Percentiles rank a stretch among this genome's conserved stretches.
phyloP scores from a whole-genome alignment of 495 filamentous ascomycete species.

The Penicillium taxi region DNA sequence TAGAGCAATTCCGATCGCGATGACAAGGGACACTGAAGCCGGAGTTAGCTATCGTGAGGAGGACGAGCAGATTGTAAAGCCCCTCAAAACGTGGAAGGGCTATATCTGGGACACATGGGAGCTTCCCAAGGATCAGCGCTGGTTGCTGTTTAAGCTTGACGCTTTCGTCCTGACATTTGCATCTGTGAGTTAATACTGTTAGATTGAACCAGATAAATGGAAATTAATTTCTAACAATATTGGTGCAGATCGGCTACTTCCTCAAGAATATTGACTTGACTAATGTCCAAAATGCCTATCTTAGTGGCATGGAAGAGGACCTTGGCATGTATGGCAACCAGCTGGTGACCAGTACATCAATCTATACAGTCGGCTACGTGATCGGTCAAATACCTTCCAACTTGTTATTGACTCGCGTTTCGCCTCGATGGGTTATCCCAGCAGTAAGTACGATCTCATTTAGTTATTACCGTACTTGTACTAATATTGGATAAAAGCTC shows the following conservation, averaged over 20 bases:
- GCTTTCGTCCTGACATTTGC: slow-evolving; percentile 43
- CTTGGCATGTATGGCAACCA: slow-evolving; percentile 14
- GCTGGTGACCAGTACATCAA: slow-evolving; percentile 26
- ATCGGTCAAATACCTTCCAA: slow-evolving; percentile 50
- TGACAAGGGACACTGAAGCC: slow-evolving; percentile 3
- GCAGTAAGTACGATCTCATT: slow-evolving; percentile 3
- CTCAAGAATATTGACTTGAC: slow-evolving; percentile 45
- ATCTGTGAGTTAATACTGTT: slow-evolving; percentile 11
- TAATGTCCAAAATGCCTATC: slow-evolving; percentile 45
- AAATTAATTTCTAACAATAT: no score
- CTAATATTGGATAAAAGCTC: slow-evolving; percentile 15
- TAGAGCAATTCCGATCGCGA: background rate
- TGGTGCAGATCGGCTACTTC: slow-evolving; percentile 40
- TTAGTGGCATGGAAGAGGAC: slow-evolving; percentile 37
- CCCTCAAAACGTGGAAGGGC: slow-evolving; percentile 20
- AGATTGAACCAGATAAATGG: background rate
- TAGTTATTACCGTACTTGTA: background rate
- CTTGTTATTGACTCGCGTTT: slow-evolving; percentile 42
- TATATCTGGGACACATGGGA: slow-evolving; percentile 49
- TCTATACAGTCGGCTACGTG: slow-evolving; percentile 52
- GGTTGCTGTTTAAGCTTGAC: slow-evolving; percentile 50
- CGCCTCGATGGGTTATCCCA: slow-evolving; percentile 31
- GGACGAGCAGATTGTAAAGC: slow-evolving; percentile 1
- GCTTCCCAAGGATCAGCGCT: slow-evolving; percentile 43
- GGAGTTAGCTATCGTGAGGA: background rate